Conservation (phyloP, 768 basidiomycete genomes). For the Tylopilus intermedius region DNA sequence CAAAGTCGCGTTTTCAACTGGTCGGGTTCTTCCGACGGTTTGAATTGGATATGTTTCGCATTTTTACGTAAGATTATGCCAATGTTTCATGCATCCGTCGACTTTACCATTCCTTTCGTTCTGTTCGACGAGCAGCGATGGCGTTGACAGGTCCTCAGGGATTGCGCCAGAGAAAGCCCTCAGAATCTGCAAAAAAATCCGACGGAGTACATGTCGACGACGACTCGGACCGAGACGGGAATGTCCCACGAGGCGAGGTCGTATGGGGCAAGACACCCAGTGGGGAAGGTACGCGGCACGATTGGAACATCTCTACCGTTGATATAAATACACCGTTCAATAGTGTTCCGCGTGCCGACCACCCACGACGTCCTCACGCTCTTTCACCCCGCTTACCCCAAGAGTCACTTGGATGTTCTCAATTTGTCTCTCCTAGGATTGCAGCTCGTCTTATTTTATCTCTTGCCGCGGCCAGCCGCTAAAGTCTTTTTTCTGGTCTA, state of each 20-base stretch:
- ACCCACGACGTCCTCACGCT: constrained; percentile 88
- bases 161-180: constrained; percentile 22
- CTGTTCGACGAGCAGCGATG: constrained; percentile 14
- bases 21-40: not conserved
- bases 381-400: constrained; percentile 76
- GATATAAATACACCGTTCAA: constrained; percentile 2
- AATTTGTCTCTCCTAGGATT: constrained; percentile 75
- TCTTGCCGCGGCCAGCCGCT: constrained; percentile 52
- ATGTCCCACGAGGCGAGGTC: constrained; percentile 42
- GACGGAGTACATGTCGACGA: constrained; percentile 5
- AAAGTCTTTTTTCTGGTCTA: constrained; percentile 79
- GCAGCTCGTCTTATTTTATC: constrained; percentile 70
- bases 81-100: not conserved
- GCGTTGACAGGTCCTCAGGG: constrained; percentile 14
- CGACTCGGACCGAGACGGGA: constrained; percentile 5
- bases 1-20: too few relatives aligned
- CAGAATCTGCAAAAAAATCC: not conserved
- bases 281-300: constrained; percentile 59
- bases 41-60: not conserved
- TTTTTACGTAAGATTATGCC: not conserved
- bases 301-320: not conserved
- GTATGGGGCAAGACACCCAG: constrained; percentile 86
- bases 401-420: constrained; percentile 84
- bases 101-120: too few relatives aligned
- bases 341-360: constrained; percentile 90